phyloP scores from a whole-genome alignment of 1,284 basidiomycete species.

The Puccinia hordei region DNA sequence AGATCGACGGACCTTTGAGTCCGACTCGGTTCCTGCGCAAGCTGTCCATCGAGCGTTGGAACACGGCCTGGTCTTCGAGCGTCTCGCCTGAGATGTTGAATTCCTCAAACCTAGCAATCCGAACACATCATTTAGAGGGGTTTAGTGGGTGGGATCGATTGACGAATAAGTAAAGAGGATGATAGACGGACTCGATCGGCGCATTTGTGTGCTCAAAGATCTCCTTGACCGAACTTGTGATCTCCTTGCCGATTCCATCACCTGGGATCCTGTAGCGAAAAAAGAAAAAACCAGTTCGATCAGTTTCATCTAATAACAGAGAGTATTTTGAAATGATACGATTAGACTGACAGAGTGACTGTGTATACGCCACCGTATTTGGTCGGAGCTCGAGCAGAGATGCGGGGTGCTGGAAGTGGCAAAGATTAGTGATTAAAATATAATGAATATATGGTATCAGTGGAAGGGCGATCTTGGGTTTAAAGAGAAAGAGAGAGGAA shows the following conservation, averaged over 20 bases:
- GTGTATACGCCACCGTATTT: constrained; percentile 84
- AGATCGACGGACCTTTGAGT: constrained; percentile 76
- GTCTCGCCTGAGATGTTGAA: constrained; percentile 97
- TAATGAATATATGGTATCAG: background rate
- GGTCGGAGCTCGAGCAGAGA: constrained; percentile 69
- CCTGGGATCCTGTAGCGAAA: constrained; percentile 61
- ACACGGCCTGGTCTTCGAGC: constrained; percentile 86
- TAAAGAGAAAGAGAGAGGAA: background rate
- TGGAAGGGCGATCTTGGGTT: background rate
- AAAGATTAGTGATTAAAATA: background rate
- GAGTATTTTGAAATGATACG: background rate
- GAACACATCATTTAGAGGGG: no score
- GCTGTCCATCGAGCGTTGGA: constrained; percentile 96
- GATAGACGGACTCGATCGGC: constrained; percentile 79
- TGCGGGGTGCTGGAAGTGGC: constrained; percentile 21
- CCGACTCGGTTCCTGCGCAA: constrained; percentile 96
- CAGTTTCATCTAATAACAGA: background rate
- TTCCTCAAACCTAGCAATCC: constrained; percentile 71
- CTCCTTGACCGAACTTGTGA: constrained; percentile 98
- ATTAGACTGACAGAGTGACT: constrained; percentile 51
- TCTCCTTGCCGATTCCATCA: constrained; percentile 95
- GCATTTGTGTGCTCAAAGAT: constrained; percentile 97
- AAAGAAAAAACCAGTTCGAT: background rate
- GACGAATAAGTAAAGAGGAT: background rate
- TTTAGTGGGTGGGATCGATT: background rate